phyloP scores from a whole-genome alignment of 305 asterid genomes.

The Fraxinus ornus region DNA sequence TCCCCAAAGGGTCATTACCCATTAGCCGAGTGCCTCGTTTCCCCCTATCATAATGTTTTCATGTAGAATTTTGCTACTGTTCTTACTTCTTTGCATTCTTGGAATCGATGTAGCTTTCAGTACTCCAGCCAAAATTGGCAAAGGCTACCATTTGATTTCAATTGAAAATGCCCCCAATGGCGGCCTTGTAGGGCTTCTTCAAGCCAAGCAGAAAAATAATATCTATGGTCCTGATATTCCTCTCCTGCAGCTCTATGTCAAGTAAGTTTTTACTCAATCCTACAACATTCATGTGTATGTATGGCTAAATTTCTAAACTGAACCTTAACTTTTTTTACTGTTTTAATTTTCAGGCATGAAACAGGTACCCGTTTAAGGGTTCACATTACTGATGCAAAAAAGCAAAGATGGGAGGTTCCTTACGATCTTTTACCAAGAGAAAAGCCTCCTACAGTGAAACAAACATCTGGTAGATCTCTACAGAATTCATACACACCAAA shows the following conservation, averaged over 20 bases:
- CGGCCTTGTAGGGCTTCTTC: conserved; percentile 71
- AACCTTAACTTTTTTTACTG: not conserved
- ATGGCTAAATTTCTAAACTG: not conserved
- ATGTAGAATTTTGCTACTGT: not conserved
- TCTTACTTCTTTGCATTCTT: not conserved
- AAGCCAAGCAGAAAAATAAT: conserved; percentile 62
- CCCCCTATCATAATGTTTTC: not conserved
- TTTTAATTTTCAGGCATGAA: conserved; percentile 58
- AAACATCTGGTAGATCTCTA: conserved; percentile 34
- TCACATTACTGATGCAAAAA: conserved; percentile 81
- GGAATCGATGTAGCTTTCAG: not conserved
- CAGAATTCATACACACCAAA: conserved; percentile 24
- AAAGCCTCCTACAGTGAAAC: conserved; percentile 41
- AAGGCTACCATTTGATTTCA: conserved; percentile 76
- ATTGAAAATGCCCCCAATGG: conserved; percentile 63
- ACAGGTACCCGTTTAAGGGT: conserved; percentile 71
- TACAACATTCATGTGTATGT: not conserved
- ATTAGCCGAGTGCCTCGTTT: conserved; percentile 1
- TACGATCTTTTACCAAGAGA: conserved; percentile 78
- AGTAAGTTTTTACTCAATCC: conserved; percentile 41
- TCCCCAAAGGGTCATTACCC: not conserved
- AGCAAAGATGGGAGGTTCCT: conserved; percentile 93
- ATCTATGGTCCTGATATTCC: conserved; percentile 88
- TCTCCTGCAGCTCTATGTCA: conserved; percentile 72
- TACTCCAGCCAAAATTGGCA: conserved; percentile 48